A percentile compares a stretch with the other conserved stretches of the same genome.
Evolutionary conservation across 2,329 filamentous ascomycete genomes (phyloP).

Genomic region (Paecilomyces formosus): DNA sequence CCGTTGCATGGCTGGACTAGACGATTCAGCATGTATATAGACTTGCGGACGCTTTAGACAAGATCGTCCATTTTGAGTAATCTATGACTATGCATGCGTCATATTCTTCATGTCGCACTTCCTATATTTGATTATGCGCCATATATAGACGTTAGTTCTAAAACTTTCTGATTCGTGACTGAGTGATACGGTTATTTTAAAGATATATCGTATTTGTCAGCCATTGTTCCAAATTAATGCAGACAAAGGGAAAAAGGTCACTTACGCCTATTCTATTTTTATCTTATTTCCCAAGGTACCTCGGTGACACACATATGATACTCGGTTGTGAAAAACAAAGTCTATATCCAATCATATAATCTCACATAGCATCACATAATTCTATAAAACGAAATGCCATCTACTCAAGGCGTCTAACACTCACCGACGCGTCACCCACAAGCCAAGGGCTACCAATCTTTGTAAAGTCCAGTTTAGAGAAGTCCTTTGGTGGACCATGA

Average conservation of each 20-base stretch:
- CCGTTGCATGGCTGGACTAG: neutral
- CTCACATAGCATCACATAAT: neutral
- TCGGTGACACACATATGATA: neutral
- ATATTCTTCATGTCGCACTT: neutral
- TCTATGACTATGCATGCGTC: neutral
- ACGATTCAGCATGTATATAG: neutral
- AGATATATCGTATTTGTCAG: neutral
- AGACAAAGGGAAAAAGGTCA: neutral
- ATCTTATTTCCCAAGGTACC: neutral
- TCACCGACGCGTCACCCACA: constrained; percentile 6
- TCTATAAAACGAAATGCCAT: neutral
- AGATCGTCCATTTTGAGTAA: neutral
- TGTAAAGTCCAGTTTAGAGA: constrained; percentile 7
- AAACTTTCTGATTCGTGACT: neutral
- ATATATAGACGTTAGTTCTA: neutral
- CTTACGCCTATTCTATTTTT: neutral
- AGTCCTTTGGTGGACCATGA: constrained; percentile 3
- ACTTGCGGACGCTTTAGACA: neutral
- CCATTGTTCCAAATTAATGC: neutral
- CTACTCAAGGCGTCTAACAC: constrained; percentile 2
- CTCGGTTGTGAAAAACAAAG: neutral
- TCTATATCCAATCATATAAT: neutral
- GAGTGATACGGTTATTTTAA: neutral
- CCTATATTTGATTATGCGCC: neutral
- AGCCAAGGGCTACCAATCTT: constrained; percentile 11